Evolutionary conservation across 208 protist species (phyloP).

Genomic region (Tritrichomonas foetus): DNA sequence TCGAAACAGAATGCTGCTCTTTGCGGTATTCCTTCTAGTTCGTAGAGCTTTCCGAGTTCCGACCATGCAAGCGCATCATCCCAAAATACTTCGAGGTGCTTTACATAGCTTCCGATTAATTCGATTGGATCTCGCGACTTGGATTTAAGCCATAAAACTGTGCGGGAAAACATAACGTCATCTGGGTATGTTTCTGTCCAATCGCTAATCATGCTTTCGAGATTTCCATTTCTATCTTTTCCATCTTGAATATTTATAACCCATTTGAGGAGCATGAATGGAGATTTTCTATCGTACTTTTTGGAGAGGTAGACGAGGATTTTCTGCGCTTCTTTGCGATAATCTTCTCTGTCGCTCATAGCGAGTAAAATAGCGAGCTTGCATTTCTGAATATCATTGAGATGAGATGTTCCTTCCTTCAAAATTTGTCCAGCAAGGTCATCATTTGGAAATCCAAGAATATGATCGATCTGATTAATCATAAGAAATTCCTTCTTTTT

Average conservation of each 20-base stretch:
- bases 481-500: too few relatives aligned
- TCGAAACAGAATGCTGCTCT: background rate
- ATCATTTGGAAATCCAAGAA: background rate
- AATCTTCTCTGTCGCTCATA: background rate
- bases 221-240: background rate
- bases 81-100: background rate
- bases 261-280: background rate
- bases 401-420: background rate
- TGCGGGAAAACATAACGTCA: background rate
- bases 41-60: background rate
- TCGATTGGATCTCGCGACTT: background rate
- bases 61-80: background rate
- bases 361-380: background rate
- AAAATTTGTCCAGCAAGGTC: background rate
- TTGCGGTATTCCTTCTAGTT: background rate
- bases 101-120: background rate
- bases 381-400: background rate
- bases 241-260: background rate
- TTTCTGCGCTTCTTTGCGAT: background rate
- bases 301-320: background rate
- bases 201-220: background rate
- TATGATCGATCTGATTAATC: background rate
- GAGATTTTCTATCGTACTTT: background rate
- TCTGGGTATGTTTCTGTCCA: background rate
- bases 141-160: background rate